Evolutionary conservation across 169 alveolate species (phyloP).

Genomic region (Plasmodium chabaudi): DNA sequence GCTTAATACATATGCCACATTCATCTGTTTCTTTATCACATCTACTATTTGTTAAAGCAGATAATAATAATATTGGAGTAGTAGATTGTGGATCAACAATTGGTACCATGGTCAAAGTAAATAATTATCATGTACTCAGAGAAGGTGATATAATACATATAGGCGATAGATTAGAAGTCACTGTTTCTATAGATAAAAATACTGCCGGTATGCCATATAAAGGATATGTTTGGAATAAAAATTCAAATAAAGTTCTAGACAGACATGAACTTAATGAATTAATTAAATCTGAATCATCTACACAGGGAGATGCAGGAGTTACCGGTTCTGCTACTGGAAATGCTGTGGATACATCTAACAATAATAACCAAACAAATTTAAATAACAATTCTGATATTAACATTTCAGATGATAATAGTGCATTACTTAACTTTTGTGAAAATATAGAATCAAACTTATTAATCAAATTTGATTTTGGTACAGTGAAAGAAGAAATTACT

Average conservation of each 20-base stretch:
- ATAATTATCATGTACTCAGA: conserved; percentile 79
- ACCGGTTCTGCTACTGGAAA: background rate
- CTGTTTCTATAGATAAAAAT: conserved; percentile 78
- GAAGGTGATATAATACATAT: conserved; percentile 88
- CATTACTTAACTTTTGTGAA: conserved; percentile 47
- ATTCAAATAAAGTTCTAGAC: conserved; percentile 70
- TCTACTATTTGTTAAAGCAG: conserved; percentile 85
- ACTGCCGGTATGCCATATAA: conserved; percentile 79
- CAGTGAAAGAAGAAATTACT: conserved; percentile 44
- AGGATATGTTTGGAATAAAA: conserved; percentile 83
- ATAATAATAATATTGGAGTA: conserved; percentile 79
- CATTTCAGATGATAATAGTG: conserved; percentile 7
- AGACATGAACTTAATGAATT: conserved; percentile 71
- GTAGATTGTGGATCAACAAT: conserved; percentile 93
- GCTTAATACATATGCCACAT: conserved; percentile 91
- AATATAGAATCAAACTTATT: conserved; percentile 39
- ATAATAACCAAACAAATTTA: background rate
- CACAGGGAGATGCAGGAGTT: background rate
- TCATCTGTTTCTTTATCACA: conserved; percentile 92
- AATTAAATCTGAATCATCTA: conserved; percentile 23
- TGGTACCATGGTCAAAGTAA: conserved; percentile 91
- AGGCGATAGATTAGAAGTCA: conserved; percentile 89
- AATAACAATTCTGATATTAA: conserved; percentile 24
- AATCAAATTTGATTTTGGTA: conserved; percentile 72
- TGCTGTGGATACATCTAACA: conserved; percentile 23